Conservation (phyloP, 2,329 filamentous ascomycete species). For the Fusarium sp. region DNA sequence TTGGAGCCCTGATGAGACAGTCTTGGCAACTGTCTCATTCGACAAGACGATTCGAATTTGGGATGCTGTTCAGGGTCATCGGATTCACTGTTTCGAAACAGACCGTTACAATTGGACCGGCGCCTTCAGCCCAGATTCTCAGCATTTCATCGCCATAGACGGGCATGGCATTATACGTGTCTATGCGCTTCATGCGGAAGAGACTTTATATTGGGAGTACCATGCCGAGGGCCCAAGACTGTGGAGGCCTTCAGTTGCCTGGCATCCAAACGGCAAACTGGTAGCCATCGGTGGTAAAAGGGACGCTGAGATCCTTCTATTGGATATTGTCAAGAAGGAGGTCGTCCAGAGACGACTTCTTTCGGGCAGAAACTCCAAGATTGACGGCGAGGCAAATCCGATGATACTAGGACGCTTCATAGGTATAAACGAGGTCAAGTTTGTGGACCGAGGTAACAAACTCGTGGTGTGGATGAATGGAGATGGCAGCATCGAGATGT, state of each 20-base stretch:
- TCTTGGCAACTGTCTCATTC: conserved; percentile 25
- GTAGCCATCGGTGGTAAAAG: conserved; percentile 15
- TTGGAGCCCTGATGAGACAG: conserved; percentile 16
- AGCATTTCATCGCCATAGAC: conserved; percentile 7
- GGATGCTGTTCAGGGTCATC: conserved; percentile 1
- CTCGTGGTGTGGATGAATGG: conserved; percentile 5
- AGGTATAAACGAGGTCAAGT: not conserved
- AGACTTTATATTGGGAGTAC: not conserved
- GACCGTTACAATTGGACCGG: conserved; percentile 18
- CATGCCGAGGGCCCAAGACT: not conserved
- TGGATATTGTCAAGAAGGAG: not conserved
- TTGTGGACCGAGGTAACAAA: conserved; percentile 19
- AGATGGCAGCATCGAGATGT: conserved; percentile 21
- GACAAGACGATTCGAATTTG: conserved; percentile 19
- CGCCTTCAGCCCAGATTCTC: conserved; percentile 8
- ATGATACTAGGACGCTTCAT: not conserved
- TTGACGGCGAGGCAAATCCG: not conserved
- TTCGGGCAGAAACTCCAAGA: not conserved
- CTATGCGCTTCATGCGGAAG: not conserved
- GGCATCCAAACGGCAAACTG: conserved; percentile 16
- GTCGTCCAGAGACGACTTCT: conserved; percentile 4
- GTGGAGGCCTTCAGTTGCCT: conserved; percentile 14
- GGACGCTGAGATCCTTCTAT: conserved; percentile 8
- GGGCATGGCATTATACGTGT: conserved; percentile 6
- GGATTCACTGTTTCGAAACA: conserved; percentile 11